phyloP scores from a whole-genome alignment of 352 stramenopile genomes.

The Globisporangium irregulare region DNA sequence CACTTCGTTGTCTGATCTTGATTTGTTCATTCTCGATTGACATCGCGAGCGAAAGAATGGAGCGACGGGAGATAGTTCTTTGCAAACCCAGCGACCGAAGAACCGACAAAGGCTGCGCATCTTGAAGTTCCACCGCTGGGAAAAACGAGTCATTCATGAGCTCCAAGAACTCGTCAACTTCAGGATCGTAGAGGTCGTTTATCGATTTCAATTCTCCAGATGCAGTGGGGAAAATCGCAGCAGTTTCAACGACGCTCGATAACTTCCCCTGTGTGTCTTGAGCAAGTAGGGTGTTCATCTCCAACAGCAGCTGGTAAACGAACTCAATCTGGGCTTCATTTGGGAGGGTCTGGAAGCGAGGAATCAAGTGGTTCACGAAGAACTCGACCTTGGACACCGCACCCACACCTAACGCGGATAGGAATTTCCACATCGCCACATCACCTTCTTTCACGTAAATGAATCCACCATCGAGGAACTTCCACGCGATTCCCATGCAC shows the following conservation, averaged over 20 bases:
- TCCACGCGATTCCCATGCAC: constrained; percentile 39
- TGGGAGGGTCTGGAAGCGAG: constrained; percentile 35
- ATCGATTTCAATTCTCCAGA: constrained; percentile 53
- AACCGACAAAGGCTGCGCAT: constrained; percentile 42
- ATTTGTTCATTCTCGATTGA: constrained; percentile 57
- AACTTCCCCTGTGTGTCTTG: constrained; percentile 44
- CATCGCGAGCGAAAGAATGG: constrained; percentile 56
- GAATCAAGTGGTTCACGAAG: constrained; percentile 48
- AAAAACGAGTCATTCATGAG: constrained; percentile 76
- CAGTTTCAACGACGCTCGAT: constrained; percentile 36
- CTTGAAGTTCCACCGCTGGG: constrained; percentile 55
- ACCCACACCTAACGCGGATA: constrained; percentile 30
- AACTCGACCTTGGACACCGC: constrained; percentile 47
- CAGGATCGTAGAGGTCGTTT: constrained; percentile 64
- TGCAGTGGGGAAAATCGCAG: constrained; percentile 61
- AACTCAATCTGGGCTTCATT: constrained; percentile 34
- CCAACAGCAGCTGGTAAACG: constrained; percentile 39
- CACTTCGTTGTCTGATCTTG: constrained; percentile 21
- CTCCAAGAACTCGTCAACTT: constrained; percentile 63
- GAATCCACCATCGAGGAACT: constrained; percentile 51
- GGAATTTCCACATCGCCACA: constrained; percentile 23
- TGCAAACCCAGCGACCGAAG: constrained; percentile 70
- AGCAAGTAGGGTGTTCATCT: constrained; percentile 35
- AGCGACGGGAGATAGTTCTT: constrained; percentile 54
- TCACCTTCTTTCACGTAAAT: constrained; percentile 48